Percentiles rank a stretch among this genome's conserved stretches.
Evolutionary conservation across 1,284 basidiomycete genomes (phyloP).

Genomic region (Mycena sp.): DNA sequence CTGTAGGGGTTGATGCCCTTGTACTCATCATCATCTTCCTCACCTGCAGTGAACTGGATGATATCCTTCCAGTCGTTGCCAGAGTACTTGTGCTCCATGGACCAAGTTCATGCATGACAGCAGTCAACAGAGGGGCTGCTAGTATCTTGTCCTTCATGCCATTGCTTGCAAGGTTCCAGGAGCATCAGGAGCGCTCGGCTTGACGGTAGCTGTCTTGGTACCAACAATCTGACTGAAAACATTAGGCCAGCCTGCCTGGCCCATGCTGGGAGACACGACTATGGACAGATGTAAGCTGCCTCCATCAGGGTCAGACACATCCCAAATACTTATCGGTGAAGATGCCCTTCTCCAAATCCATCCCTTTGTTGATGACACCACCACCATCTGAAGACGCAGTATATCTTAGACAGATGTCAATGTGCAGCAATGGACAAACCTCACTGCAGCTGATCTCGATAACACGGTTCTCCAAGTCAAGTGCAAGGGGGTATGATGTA

Average conservation of each 20-base stretch:
- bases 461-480: conserved; percentile 14
- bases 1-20: too few relatives aligned
- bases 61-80: conserved; percentile 2
- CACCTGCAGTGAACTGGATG: not conserved
- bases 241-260: too few relatives aligned
- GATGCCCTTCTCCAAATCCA: conserved; percentile 3
- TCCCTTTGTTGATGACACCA: too few relatives aligned
- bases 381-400: not conserved
- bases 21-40: not conserved
- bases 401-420: not conserved
- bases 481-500: conserved; percentile 23
- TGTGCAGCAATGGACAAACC: not conserved
- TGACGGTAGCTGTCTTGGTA: not conserved
- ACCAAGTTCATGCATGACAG: not conserved
- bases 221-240: not conserved
- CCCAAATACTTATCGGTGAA: not conserved
- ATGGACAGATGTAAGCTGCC: too few relatives aligned
- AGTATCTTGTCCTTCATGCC: not conserved
- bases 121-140: not conserved
- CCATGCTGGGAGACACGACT: not conserved
- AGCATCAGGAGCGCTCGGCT: not conserved
- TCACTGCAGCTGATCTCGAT: conserved; percentile 10
- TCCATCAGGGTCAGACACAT: not conserved
- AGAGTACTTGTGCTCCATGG: conserved; percentile 2
- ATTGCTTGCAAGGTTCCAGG: too few relatives aligned